Conservation (phyloP, 805 yeast species). For the Blastobotrys americana region DNA sequence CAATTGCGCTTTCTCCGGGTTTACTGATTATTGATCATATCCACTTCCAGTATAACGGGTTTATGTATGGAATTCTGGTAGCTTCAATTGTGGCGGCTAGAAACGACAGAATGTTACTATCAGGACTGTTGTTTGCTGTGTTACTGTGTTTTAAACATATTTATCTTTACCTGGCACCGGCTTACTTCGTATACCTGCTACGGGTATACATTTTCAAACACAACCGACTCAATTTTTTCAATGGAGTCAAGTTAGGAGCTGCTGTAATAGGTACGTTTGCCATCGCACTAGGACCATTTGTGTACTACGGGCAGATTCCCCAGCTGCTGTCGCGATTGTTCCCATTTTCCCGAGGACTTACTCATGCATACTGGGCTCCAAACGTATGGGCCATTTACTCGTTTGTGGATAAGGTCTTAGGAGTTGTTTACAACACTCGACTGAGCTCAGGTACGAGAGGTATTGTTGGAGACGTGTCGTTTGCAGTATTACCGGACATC, state of each 20-base stretch:
- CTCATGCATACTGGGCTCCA: conserved; percentile 99
- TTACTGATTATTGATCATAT: conserved; percentile 86
- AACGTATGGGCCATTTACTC: conserved; percentile 95
- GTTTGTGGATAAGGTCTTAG: conserved; percentile 64
- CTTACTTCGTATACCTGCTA: conserved; percentile 73
- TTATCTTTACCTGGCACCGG: conserved; percentile 88
- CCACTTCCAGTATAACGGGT: conserved; percentile 95
- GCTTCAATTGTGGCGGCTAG: conserved; percentile 68
- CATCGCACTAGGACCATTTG: conserved; percentile 74
- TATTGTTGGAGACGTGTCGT: conserved; percentile 82
- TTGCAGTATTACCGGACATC: conserved; percentile 72
- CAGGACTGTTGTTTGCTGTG: conserved; percentile 58
- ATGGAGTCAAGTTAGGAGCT: conserved; percentile 53
- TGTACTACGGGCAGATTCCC: conserved; percentile 51
- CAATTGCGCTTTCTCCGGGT: conserved; percentile 84
- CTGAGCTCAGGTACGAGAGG: conserved; percentile 64
- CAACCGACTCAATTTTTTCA: conserved; percentile 42
- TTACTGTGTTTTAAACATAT: conserved; percentile 92
- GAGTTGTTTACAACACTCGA: conserved; percentile 22
- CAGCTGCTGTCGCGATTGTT: conserved; percentile 65
- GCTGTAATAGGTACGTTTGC: conserved; percentile 56
- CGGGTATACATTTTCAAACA: conserved; percentile 57
- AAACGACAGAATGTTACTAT: conserved; percentile 44
- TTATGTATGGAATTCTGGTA: conserved; percentile 78
- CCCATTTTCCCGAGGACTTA: conserved; percentile 90